A percentile compares a stretch with the other conserved stretches of the same genome.
Evolutionary conservation across 768 basidiomycete genomes (phyloP).

Genomic region (Lactarius hengduanensis): DNA sequence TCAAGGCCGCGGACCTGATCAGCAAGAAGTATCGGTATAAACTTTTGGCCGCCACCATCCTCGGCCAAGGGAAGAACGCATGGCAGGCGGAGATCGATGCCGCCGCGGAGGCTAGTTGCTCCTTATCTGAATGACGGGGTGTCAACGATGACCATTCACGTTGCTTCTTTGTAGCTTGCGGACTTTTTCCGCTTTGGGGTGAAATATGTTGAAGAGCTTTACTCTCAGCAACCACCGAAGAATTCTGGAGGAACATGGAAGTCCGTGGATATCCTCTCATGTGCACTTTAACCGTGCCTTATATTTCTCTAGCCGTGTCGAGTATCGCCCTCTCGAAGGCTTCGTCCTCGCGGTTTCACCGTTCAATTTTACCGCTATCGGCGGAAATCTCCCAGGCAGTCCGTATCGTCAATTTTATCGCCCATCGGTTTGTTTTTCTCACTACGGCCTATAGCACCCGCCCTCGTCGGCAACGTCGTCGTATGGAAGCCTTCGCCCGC

Average conservation of each 20-base stretch:
- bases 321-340: constrained; percentile 97
- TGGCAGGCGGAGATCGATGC: constrained; percentile 99
- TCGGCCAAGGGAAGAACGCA: constrained; percentile 98
- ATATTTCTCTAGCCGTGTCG: constrained; percentile 66
- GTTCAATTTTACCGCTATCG: constrained; percentile 98
- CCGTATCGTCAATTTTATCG: constrained; percentile 25
- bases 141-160: not conserved
- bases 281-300: constrained; percentile 16
- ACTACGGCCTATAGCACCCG: constrained; percentile 57
- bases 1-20: constrained; percentile 95
- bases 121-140: not conserved
- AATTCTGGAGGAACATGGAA: constrained; percentile 93
- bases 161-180: constrained; percentile 48
- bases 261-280: constrained; percentile 48
- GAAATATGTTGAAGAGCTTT: constrained; percentile 95
- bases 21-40: constrained; percentile 95
- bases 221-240: constrained; percentile 83
- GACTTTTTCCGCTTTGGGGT: constrained; percentile 98
- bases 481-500: constrained; percentile 98
- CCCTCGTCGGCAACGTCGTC: constrained; percentile 90
- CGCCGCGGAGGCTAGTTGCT: constrained; percentile 80
- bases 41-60: constrained; percentile 93
- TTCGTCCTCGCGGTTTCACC: constrained; percentile 98
- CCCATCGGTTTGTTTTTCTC: not conserved
- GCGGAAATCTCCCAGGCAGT: constrained; percentile 87